These are phyloP conservation scores for Lachnellula arida DNA, from an alignment of 2,329 filamentous ascomycete species.

Conservation along the genomic window DNA sequence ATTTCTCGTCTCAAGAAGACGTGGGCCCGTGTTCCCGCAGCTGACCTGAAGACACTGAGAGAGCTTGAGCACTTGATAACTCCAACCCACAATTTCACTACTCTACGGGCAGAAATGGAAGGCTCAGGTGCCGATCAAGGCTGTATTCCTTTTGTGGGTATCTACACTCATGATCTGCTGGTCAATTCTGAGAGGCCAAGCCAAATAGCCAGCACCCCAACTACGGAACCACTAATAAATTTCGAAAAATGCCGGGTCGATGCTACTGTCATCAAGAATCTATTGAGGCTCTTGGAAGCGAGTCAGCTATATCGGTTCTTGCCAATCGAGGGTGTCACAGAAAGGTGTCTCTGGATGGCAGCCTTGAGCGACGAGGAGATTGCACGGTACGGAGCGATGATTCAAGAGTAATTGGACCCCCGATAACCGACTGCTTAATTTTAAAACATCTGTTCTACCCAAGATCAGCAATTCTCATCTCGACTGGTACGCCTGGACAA, in stretches of 20 bases:
- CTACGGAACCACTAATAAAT: slow-evolving; percentile 67
- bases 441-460: background rate
- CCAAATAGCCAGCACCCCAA: slow-evolving; percentile 64
- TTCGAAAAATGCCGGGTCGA: slow-evolving; percentile 77
- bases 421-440: background rate
- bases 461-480: background rate
- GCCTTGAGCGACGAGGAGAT: slow-evolving; percentile 75
- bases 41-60: slow-evolving; percentile 60
- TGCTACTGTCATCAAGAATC: slow-evolving; percentile 72
- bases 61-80: slow-evolving; percentile 71
- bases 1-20: slow-evolving; percentile 63
- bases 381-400: slow-evolving; percentile 36
- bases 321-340: slow-evolving; percentile 70
- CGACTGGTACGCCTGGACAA: background rate
- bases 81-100: slow-evolving; percentile 73
- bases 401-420: slow-evolving; percentile 24
- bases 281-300: slow-evolving; percentile 73
- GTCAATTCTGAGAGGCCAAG: slow-evolving; percentile 77
- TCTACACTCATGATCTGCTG: slow-evolving; percentile 78
- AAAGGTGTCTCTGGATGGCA: slow-evolving; percentile 81
- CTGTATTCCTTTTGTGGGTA: slow-evolving; percentile 79
- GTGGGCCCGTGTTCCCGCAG: slow-evolving; percentile 63
- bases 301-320: slow-evolving; percentile 70
- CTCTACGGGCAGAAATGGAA: slow-evolving; percentile 76
- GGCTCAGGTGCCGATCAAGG: slow-evolving; percentile 56